Evolutionary conservation across 1,284 basidiomycete species (phyloP).

Genomic region (Malassezia sp.): DNA sequence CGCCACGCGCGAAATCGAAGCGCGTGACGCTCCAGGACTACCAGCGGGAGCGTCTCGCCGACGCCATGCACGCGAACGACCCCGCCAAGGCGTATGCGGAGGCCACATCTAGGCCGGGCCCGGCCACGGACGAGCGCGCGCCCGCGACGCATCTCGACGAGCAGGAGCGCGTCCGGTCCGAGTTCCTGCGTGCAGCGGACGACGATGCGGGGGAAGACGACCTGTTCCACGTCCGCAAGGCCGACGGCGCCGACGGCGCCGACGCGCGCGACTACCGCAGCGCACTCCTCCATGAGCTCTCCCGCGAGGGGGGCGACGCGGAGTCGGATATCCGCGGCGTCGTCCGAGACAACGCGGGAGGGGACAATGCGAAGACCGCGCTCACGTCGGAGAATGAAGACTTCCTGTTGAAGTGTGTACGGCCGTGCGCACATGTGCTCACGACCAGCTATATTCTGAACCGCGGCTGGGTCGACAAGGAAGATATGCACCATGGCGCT

Average conservation of each 20-base stretch:
- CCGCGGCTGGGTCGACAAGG: slow-evolving; percentile 42
- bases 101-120: slow-evolving; percentile 25
- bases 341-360: slow-evolving; percentile 4
- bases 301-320: slow-evolving; percentile 3
- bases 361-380: background rate
- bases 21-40: slow-evolving; percentile 42
- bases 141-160: slow-evolving; percentile 12
- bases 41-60: slow-evolving; percentile 37
- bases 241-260: background rate
- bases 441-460: slow-evolving; percentile 44
- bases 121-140: background rate
- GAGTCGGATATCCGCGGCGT: slow-evolving; percentile 5
- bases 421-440: background rate
- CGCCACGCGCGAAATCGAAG: slow-evolving; percentile 24
- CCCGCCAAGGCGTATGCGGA: slow-evolving; percentile 41
- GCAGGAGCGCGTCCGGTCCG: slow-evolving; percentile 13
- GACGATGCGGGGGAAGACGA: slow-evolving; percentile 8
- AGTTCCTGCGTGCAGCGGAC: slow-evolving; percentile 11
- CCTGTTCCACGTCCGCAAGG: slow-evolving; percentile 9
- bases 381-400: slow-evolving; percentile 60
- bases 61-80: slow-evolving; percentile 35
- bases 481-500: background rate
- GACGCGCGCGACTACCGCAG: slow-evolving; percentile 1
- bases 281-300: slow-evolving; percentile 7
- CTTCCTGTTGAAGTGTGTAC: slow-evolving; percentile 74